Conservation (phyloP, 306 rosid genomes). For the Clitoria ternatea region DNA sequence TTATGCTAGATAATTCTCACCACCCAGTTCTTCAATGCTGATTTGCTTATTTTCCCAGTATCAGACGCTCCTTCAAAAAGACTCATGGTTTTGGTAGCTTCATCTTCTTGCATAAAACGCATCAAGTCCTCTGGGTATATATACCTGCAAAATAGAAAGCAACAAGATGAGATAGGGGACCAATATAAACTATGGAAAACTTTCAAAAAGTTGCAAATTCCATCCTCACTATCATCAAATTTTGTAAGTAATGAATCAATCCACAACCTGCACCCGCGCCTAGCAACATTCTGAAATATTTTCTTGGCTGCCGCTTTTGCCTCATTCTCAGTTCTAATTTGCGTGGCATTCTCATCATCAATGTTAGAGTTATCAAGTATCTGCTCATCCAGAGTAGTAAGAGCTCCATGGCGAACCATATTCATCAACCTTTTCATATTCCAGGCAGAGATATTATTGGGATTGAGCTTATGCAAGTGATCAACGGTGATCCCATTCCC, state of each 20-base stretch:
- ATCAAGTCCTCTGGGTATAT: conserved; percentile 53
- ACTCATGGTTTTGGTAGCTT: conserved; percentile 50
- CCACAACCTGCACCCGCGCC: conserved; percentile 55
- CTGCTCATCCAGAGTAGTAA: conserved; percentile 70
- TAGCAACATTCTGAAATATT: conserved; percentile 74
- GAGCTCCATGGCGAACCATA: conserved; percentile 63
- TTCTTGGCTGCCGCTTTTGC: conserved; percentile 81
- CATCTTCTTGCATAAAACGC: conserved; percentile 80
- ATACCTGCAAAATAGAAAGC: conserved; percentile 35
- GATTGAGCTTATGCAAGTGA: conserved; percentile 69
- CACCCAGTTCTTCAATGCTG: conserved; percentile 82
- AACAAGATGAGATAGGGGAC: background rate
- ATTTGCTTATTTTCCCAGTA: conserved; percentile 53
- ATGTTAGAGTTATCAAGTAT: conserved; percentile 39
- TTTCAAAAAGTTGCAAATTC: background rate
- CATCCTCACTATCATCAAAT: background rate
- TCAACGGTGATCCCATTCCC: conserved; percentile 66
- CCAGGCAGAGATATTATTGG: conserved; percentile 84
- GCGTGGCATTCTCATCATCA: conserved; percentile 50
- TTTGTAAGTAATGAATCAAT: background rate
- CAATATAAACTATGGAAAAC: background rate
- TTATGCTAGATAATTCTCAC: conserved; percentile 39
- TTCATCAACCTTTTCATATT: conserved; percentile 88
- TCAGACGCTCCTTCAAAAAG: conserved; percentile 79
- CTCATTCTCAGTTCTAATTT: conserved; percentile 65